These are phyloP conservation scores for Picochlorum sp. DNA, from an alignment of 139 green algal species.

Conservation along the genomic window DNA sequence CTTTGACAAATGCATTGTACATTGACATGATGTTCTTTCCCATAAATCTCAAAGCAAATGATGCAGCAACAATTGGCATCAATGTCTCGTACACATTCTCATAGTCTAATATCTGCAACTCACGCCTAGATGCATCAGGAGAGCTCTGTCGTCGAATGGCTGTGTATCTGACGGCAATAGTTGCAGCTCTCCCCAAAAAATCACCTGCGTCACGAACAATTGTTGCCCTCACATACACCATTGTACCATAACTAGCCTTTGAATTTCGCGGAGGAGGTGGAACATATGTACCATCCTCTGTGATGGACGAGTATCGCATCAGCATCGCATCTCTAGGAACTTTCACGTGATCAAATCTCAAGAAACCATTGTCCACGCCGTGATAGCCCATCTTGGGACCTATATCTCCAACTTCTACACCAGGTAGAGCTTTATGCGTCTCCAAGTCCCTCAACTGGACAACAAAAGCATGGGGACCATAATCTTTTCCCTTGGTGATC, in stretches of 20 bases:
- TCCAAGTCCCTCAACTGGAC: conserved; percentile 70
- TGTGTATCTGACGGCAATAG: conserved; percentile 78
- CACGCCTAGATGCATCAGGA: conserved; percentile 36
- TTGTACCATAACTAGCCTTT: conserved; percentile 87
- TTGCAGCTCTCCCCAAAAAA: conserved; percentile 66
- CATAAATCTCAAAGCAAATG: conserved; percentile 91
- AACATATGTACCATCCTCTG: conserved; percentile 66
- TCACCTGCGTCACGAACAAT: conserved; percentile 65
- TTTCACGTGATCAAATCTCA: conserved; percentile 64
- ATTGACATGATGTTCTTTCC: conserved; percentile 42
- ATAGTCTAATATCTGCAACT: conserved; percentile 93
- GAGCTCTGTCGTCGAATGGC: conserved; percentile 77
- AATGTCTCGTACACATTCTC: conserved; percentile 73
- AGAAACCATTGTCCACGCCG: conserved; percentile 82
- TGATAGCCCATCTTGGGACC: conserved; percentile 88
- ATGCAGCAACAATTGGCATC: conserved; percentile 66
- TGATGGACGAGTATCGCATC: conserved; percentile 74
- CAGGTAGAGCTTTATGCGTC: conserved; percentile 72
- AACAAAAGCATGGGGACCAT: conserved; percentile 82
- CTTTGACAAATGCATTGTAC: conserved; percentile 64
- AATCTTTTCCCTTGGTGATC: conserved; percentile 53
- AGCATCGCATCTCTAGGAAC: conserved; percentile 79
- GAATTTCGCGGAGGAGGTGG: conserved; percentile 70
- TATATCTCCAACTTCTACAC: conserved; percentile 88
- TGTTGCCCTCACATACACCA: conserved; percentile 84